These are phyloP conservation scores for Daldinia vernicosa DNA, from an alignment of 495 filamentous ascomycete genomes.

Conservation along the genomic window DNA sequence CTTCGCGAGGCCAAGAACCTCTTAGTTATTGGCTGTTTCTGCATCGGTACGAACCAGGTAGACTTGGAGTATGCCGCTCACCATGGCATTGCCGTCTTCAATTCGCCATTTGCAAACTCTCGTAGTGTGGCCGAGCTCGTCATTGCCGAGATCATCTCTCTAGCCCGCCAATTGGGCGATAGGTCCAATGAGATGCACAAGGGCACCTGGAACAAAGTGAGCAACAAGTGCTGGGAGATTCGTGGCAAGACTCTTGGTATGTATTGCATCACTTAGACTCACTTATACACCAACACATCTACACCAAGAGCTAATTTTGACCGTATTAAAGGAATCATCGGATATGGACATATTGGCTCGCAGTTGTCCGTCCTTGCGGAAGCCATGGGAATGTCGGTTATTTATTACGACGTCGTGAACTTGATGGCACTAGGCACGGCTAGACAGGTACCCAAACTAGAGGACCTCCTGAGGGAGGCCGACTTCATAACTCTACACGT, in stretches of 20 bases:
- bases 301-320: constrained; percentile 27
- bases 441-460: constrained; percentile 79
- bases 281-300: background rate
- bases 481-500: constrained; percentile 97
- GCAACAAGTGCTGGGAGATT: constrained; percentile 95
- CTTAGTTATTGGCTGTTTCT: constrained; percentile 97
- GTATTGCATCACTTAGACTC: constrained; percentile 17
- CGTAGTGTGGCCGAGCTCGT: constrained; percentile 96
- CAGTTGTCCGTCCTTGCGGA: constrained; percentile 96
- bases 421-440: constrained; percentile 92
- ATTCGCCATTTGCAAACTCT: constrained; percentile 98
- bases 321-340: constrained; percentile 75
- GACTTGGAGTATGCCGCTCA: constrained; percentile 90
- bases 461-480: constrained; percentile 76
- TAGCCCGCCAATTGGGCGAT: constrained; percentile 92
- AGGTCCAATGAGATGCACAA: constrained; percentile 93
- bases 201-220: constrained; percentile 98
- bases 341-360: constrained; percentile 97
- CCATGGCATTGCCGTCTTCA: constrained; percentile 97
- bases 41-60: constrained; percentile 98
- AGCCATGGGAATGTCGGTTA: constrained; percentile 95
- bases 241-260: constrained; percentile 93
- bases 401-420: constrained; percentile 93
- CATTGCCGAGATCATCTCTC: constrained; percentile 89
- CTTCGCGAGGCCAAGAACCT: constrained; percentile 90